These are phyloP conservation scores for Huntiella savannae DNA, from an alignment of 2,329 filamentous ascomycete genomes.

Conservation along the genomic window DNA sequence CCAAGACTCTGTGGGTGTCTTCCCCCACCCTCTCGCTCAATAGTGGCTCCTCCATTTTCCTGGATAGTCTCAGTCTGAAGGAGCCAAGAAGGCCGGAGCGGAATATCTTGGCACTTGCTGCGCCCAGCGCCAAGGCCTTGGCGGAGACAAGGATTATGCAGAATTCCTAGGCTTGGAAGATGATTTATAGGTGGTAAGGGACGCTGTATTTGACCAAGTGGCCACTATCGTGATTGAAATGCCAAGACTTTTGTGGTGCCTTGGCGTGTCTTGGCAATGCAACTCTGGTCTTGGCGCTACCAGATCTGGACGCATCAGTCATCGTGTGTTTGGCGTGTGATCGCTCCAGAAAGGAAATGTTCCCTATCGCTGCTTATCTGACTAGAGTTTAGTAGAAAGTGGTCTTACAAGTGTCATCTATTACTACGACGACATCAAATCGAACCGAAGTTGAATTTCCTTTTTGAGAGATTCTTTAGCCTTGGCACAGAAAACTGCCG, in stretches of 20 bases:
- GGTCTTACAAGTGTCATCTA: too few relatives aligned
- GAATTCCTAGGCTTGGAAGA: neutral
- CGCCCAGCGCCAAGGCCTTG: constrained; percentile 12
- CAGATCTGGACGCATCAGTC: constrained; percentile 7
- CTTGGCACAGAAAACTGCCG: neutral
- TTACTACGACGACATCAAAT: too few relatives aligned
- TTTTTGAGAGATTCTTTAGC: neutral
- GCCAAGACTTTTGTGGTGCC: constrained; percentile 6
- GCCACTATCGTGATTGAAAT: neutral
- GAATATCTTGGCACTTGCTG: constrained; percentile 11
- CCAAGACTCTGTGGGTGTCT: constrained; percentile 4
- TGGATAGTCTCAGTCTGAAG: neutral
- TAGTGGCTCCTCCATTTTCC: neutral
- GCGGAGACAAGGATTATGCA: constrained; percentile 7
- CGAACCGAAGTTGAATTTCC: neutral
- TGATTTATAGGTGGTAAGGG: too few relatives aligned
- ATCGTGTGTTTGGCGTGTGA: neutral
- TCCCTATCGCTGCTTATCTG: too few relatives aligned
- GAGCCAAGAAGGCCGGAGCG: constrained; percentile 8
- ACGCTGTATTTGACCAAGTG: too few relatives aligned
- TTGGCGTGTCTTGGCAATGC: constrained; percentile 7
- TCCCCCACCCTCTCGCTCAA: too few relatives aligned
- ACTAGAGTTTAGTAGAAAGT: too few relatives aligned
- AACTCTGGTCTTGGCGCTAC: constrained; percentile 7
- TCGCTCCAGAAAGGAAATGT: too few relatives aligned